Evolutionary conservation across 108 stramenopile genomes (phyloP).

Genomic region (Fistulifera pelliculosa): DNA sequence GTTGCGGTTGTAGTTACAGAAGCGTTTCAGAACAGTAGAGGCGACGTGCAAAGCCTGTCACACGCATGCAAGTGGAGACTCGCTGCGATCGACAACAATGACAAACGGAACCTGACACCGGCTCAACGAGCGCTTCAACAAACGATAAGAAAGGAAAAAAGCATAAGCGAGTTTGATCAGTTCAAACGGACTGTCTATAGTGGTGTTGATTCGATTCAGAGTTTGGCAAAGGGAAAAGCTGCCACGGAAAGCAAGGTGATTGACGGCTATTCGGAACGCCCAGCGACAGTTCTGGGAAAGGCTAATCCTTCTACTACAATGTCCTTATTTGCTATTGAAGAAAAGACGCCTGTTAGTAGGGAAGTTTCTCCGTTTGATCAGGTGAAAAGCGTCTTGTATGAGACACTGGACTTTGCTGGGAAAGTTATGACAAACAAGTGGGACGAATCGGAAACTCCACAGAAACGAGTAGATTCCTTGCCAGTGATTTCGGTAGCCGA

Average conservation of each 20-base stretch:
- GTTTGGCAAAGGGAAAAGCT: not conserved
- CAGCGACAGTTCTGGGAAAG: not conserved
- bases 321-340: not conserved
- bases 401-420: not conserved
- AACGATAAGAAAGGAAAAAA: no score
- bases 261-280: not conserved
- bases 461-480: not conserved
- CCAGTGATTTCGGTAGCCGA: no score
- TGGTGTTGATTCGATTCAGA: no score
- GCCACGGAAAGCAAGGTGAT: not conserved
- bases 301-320: not conserved
- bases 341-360: not conserved
- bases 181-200: no score
- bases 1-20: no score
- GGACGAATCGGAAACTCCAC: not conserved
- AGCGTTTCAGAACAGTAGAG: not conserved
- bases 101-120: no score
- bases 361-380: conserved; percentile 3
- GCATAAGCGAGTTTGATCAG: no score
- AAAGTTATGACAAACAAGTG: not conserved
- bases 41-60: not conserved
- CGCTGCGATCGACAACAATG: no score
- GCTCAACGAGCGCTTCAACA: no score
- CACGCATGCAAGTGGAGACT: no score
- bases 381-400: not conserved